These are phyloP conservation scores for Boechera divaricarpa DNA, from an alignment of 345 rosid species.

Conservation along the genomic window DNA sequence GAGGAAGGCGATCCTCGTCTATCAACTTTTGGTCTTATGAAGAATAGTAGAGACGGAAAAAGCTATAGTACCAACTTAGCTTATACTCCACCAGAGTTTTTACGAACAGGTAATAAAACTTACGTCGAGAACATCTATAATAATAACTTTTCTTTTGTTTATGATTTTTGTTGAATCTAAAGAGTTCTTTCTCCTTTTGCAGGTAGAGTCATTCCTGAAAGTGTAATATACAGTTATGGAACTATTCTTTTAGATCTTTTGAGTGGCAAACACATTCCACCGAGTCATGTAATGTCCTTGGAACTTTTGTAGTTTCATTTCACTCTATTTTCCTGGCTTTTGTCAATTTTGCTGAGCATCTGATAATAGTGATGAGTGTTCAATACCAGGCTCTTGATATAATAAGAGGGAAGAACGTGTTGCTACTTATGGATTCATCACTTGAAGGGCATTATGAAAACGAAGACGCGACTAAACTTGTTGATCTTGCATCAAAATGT, in stretches of 20 bases:
- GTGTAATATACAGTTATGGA: background rate
- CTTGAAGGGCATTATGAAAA: constrained; percentile 32
- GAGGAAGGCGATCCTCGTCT: background rate
- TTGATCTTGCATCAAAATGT: constrained; percentile 38
- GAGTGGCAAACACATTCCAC: constrained; percentile 2
- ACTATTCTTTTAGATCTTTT: background rate
- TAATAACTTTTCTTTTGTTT: background rate
- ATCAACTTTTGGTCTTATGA: background rate
- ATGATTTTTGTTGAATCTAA: background rate
- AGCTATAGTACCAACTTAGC: background rate
- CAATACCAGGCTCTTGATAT: constrained; percentile 36
- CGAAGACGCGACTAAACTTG: constrained; percentile 28
- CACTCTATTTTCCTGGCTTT: background rate
- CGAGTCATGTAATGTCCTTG: background rate
- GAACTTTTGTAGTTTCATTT: background rate
- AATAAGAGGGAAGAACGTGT: constrained; percentile 25
- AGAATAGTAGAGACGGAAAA: background rate
- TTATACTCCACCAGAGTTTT: background rate
- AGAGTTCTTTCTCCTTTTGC: background rate
- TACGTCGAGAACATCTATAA: background rate
- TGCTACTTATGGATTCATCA: constrained; percentile 44
- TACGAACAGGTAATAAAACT: background rate
- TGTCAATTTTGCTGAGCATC: too few species aligned
- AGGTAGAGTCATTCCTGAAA: constrained; percentile 1
- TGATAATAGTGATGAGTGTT: background rate